Percentiles rank a stretch among this genome's conserved stretches.
Evolutionary conservation across 306 rosid genomes (phyloP).

Genomic region (Vigna angularis): DNA sequence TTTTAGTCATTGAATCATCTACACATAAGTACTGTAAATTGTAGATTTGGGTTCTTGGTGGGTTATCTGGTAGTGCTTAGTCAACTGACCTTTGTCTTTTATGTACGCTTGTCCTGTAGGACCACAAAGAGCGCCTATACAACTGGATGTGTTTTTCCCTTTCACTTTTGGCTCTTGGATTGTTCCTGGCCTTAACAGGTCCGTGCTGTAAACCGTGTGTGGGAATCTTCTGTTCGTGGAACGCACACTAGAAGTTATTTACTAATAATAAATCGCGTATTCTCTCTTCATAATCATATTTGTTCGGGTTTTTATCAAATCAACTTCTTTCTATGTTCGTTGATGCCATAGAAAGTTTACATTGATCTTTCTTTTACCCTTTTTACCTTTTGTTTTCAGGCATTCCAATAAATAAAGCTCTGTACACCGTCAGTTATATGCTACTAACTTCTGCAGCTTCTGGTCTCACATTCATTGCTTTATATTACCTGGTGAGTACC

Average conservation of each 20-base stretch:
- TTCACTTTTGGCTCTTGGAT: conserved; percentile 62
- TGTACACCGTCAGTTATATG: conserved; percentile 88
- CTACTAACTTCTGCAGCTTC: conserved; percentile 78
- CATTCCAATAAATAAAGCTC: conserved; percentile 77
- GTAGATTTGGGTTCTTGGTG: conserved; percentile 5
- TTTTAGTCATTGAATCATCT: conserved; percentile 30
- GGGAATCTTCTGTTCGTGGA: conserved; percentile 27
- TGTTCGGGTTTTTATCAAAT: conserved; percentile 29
- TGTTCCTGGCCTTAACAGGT: conserved; percentile 62
- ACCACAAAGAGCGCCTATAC: conserved; percentile 71
- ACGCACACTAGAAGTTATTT: background rate
- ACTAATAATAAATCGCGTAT: conserved; percentile 14
- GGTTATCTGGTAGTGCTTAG: conserved; percentile 24
- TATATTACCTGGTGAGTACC: conserved; percentile 80
- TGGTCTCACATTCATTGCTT: conserved; percentile 73
- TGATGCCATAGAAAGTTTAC: conserved; percentile 26
- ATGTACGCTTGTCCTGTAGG: conserved; percentile 57
- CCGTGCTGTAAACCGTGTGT: conserved; percentile 27
- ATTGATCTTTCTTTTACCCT: background rate
- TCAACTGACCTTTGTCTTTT: conserved; percentile 24
- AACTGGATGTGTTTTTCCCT: conserved; percentile 68
- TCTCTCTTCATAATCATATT: conserved; percentile 25
- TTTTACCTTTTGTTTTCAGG: conserved; percentile 59
- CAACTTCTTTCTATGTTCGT: conserved; percentile 7
- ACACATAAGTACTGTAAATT: background rate